A percentile compares a stretch with the other conserved stretches of the same genome.
Evolutionary conservation across 2,329 filamentous ascomycete species (phyloP).

Genomic region (Aulographum hederae): DNA sequence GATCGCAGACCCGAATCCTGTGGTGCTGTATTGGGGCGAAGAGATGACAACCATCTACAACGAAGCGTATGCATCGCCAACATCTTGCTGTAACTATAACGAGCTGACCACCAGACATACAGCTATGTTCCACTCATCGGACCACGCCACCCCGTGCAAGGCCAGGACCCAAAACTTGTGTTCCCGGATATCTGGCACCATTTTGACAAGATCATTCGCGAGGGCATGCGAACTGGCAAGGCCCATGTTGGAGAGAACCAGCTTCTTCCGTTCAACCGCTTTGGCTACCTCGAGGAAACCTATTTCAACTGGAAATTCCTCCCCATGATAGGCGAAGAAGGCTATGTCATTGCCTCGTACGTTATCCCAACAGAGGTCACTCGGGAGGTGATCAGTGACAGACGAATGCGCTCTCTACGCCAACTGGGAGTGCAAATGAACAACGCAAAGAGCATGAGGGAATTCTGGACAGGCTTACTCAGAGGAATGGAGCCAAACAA

Average conservation of each 20-base stretch:
- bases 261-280: slow-evolving; percentile 2
- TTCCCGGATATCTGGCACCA: slow-evolving; percentile 1
- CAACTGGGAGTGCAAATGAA: neutral
- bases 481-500: too few relatives aligned
- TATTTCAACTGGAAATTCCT: slow-evolving; percentile 4
- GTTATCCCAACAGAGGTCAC: slow-evolving; percentile 1
- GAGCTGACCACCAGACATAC: too few relatives aligned
- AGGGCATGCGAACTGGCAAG: slow-evolving; percentile 1
- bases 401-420: neutral
- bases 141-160: too few relatives aligned
- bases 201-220: slow-evolving; percentile 1
- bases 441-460: neutral
- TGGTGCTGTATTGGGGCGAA: too few relatives aligned
- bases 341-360: slow-evolving; percentile 2
- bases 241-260: slow-evolving; percentile 1
- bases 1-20: too few relatives aligned
- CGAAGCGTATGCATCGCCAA: too few relatives aligned
- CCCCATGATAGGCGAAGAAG: slow-evolving; percentile 4
- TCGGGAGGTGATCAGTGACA: neutral
- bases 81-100: too few relatives aligned
- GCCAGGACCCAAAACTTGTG: too few relatives aligned
- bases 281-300: slow-evolving; percentile 4
- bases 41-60: too few relatives aligned
- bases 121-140: too few relatives aligned
- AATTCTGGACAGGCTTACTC: too few relatives aligned